Percentiles rank a stretch among this genome's conserved stretches.
Evolutionary conservation across 2,329 filamentous ascomycete species (phyloP).

Genomic region (Tolypocladium paradoxum): DNA sequence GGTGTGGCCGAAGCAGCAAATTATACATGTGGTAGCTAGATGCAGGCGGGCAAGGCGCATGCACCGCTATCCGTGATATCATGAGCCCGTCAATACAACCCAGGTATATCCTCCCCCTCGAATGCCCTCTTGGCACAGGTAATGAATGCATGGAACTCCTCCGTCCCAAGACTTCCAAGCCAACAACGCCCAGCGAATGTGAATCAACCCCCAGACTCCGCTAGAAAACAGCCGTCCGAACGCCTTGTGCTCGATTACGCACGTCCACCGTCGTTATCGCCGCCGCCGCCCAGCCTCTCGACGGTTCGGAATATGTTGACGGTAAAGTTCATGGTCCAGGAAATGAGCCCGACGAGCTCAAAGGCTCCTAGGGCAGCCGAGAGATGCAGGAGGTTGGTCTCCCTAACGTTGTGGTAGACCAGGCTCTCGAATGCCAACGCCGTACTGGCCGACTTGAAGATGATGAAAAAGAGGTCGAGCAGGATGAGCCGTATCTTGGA

Average conservation of each 20-base stretch:
- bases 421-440: constrained; percentile 81
- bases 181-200: background rate
- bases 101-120: background rate
- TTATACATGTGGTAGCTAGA: background rate
- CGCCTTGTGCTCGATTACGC: constrained; percentile 5
- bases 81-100: background rate
- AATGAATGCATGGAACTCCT: background rate
- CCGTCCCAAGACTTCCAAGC: background rate
- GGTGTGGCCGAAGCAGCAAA: background rate
- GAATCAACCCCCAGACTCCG: background rate
- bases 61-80: background rate
- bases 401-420: constrained; percentile 39
- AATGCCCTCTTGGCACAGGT: background rate
- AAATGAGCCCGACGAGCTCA: constrained; percentile 68
- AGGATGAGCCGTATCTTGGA: constrained; percentile 86
- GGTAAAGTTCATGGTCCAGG: constrained; percentile 85
- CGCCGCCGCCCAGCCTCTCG: constrained; percentile 46
- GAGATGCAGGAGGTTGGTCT: constrained; percentile 36
- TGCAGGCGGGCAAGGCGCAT: background rate
- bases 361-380: constrained; percentile 65
- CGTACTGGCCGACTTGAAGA: constrained; percentile 90
- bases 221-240: background rate
- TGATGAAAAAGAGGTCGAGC: constrained; percentile 90
- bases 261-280: constrained; percentile 30
- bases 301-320: constrained; percentile 70